Conservation (phyloP, 116 monocot species). For the Zostera marina region DNA sequence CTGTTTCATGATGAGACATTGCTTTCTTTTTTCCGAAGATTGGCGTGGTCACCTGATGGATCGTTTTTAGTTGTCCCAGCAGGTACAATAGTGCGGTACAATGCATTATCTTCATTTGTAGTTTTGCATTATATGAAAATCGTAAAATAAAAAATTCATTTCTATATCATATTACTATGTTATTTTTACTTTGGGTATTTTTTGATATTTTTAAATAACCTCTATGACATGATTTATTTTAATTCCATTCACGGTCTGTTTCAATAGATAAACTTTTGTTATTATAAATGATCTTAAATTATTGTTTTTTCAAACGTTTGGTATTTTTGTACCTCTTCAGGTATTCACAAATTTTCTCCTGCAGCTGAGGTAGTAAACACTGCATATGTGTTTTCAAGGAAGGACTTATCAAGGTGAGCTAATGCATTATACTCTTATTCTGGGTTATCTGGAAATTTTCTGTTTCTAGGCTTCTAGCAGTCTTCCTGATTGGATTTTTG, state of each 20-base stretch:
- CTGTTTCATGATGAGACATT: slow-evolving; percentile 96
- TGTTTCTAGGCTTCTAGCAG: no score
- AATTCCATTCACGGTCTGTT: no score
- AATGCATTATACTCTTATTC: not conserved
- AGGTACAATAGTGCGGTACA: slow-evolving; percentile 46
- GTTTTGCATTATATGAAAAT: not conserved
- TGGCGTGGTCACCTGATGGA: slow-evolving; percentile 95
- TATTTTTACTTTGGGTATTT: no score
- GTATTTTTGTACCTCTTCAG: slow-evolving; percentile 24
- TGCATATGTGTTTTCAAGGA: slow-evolving; percentile 77
- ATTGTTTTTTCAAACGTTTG: not conserved
- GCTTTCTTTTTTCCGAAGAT: slow-evolving; percentile 83
- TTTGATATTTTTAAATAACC: no score
- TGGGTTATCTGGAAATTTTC: no score
- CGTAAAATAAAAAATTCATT: not conserved
- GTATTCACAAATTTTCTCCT: slow-evolving; percentile 39
- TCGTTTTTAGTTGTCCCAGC: slow-evolving; percentile 82
- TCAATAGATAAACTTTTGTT: not conserved
- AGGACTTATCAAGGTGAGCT: slow-evolving; percentile 68
- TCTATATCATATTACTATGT: not conserved
- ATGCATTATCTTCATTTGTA: not conserved
- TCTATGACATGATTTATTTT: no score
- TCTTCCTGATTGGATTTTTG: not conserved
- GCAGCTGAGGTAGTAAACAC: slow-evolving; percentile 48
- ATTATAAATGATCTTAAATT: not conserved